Conservation (phyloP, 129 eudicot genomes). For the Flaveria trinervia region DNA sequence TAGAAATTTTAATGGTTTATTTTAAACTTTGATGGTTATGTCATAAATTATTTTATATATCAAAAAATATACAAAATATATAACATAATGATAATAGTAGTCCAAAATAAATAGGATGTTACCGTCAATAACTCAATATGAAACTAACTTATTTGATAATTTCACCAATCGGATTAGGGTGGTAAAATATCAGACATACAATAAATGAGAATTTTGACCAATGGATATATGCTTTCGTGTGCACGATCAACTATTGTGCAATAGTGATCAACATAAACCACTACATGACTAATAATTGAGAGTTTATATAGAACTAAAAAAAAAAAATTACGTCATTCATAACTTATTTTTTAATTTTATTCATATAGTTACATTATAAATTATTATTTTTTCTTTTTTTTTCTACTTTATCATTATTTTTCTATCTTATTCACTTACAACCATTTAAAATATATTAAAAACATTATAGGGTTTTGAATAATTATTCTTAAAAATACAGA, state of each 20-base stretch:
- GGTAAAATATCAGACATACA: conserved; percentile 23
- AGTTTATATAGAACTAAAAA: not conserved
- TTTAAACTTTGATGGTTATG: no score
- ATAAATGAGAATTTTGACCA: conserved; percentile 17
- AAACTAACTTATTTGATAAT: not conserved
- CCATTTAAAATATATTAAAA: no score
- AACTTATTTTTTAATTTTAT: no score
- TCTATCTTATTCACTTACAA: no score
- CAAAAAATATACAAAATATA: not conserved
- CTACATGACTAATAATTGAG: not conserved
- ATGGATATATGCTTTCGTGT: not conserved
- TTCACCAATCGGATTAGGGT: conserved; percentile 14
- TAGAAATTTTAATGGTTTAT: no score
- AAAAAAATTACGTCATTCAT: no score
- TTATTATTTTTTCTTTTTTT: no score
- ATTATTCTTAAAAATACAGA: no score
- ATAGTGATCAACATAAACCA: not conserved
- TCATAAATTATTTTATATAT: not conserved
- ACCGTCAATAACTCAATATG: no score
- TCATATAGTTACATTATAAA: no score
- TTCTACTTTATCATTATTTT: no score
- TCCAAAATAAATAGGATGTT: conserved; percentile 13
- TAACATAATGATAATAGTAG: not conserved
- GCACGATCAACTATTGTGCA: conserved; percentile 1
- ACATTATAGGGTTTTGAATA: no score